Evolutionary conservation across 148 eudicot species (phyloP), one percentile per base, ranked within the genome.

Genomic region (Nepenthes gracilis): DNA sequence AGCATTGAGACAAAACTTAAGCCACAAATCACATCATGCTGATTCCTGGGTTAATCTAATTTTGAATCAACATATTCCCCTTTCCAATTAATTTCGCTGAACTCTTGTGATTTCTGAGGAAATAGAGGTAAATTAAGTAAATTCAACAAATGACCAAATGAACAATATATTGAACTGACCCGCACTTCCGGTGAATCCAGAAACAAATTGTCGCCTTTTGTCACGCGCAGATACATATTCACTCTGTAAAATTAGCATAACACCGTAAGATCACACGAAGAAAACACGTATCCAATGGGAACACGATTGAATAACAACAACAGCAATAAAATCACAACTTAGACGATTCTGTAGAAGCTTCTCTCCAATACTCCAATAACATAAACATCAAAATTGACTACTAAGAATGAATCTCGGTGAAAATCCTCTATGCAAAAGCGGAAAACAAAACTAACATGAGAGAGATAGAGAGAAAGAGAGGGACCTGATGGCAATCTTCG

Each of bases 151-250:
- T 23, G 23, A 23, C 23, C 23, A 23, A 23, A 23, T 23, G 23
- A 23, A 23, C 23, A 23, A 23, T 23, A 23, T 23, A 23, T 23
- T 13, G 62, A 73, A 64, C 80, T 63, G 47, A 93, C 98, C 98
- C 64, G 91, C 94, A 70, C 95, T 93, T 58, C 98, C 98, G 4
- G 94, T 75, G 73, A 92, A 92, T 12, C 96, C 91, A 62, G 96
- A 84, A 8, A 92, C 82, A 48, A 92, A 92, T 55, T 68, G 69
- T 37, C 98, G 96, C 80, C 98, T 76, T 77, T 76, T 78, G 64
- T 92, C 98, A 67, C 98, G 75, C 45, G 76, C 83, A 59, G 96
- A 80, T 8, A 88, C 96, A 75, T 86, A 93, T 73, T 88, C 96
- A 57, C 98, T 88, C 96, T 88, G 78, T 54, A 65, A 60, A 64